Percentiles rank a stretch among this genome's conserved stretches.
phyloP scores from a whole-genome alignment of 768 basidiomycete genomes.

The Hypholoma fasciculare region DNA sequence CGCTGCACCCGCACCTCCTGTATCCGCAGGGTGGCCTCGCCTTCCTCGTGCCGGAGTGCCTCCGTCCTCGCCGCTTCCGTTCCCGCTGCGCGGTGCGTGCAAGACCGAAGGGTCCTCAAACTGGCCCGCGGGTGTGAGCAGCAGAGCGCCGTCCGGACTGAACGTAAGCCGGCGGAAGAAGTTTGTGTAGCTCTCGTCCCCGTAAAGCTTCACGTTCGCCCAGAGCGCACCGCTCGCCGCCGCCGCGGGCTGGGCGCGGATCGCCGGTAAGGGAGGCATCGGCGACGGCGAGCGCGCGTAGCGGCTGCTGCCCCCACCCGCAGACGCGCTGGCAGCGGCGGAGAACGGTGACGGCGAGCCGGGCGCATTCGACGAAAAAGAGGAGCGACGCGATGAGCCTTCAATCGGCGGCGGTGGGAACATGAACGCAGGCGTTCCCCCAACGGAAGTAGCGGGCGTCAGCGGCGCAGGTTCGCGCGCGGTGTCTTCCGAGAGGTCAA shows the following conservation, averaged over 20 bases:
- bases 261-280: conserved; percentile 92
- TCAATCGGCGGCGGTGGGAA: conserved; percentile 72
- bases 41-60: conserved; percentile 54
- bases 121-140: conserved; percentile 95
- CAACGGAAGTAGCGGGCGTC: conserved; percentile 69
- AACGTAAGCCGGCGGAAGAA: conserved; percentile 95
- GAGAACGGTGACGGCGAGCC: conserved; percentile 64
- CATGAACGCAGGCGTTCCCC: conserved; percentile 66
- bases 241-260: conserved; percentile 63
- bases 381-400: conserved; percentile 57
- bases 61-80: conserved; percentile 26
- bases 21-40: conserved; percentile 48
- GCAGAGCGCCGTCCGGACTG: conserved; percentile 90
- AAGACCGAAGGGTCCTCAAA: conserved; percentile 88
- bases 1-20: conserved; percentile 26
- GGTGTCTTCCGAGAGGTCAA: conserved; percentile 43
- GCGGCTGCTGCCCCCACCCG: conserved; percentile 31
- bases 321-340: conserved; percentile 8
- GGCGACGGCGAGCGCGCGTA: conserved; percentile 87
- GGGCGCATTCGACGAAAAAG: conserved; percentile 83
- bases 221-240: conserved; percentile 35
- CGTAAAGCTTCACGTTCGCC: conserved; percentile 82
- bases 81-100: conserved; percentile 17
- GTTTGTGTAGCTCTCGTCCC: conserved; percentile 92
- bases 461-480: conserved; percentile 35